Conservation (phyloP, 768 basidiomycete genomes). For the Lentinula sp. region DNA sequence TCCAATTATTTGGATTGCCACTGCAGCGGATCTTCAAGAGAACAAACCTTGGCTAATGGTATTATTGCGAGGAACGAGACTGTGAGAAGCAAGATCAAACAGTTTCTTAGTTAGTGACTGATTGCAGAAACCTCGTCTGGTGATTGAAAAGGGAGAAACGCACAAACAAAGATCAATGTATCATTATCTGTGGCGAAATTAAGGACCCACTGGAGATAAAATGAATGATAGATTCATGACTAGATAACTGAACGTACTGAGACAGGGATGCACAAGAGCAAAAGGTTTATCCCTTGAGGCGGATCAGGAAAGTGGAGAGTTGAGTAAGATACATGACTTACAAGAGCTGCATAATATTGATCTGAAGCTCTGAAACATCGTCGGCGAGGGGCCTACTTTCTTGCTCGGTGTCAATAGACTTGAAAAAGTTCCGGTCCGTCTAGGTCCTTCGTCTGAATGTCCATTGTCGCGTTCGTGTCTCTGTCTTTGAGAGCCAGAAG, state of each 20-base stretch:
- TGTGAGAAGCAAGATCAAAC: constrained; percentile 12
- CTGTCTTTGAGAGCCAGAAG: not conserved
- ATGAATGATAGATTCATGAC: not conserved
- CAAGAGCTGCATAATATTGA: constrained; percentile 55
- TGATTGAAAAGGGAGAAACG: constrained; percentile 13
- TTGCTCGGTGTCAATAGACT: constrained; percentile 30
- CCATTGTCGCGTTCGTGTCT: not conserved
- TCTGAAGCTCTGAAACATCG: constrained; percentile 36
- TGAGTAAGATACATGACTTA: constrained; percentile 16
- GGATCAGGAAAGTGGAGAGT: not conserved
- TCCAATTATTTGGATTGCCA: not conserved
- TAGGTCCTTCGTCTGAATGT: not conserved
- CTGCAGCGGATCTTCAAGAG: not conserved
- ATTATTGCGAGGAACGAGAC: constrained; percentile 57
- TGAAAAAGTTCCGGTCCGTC: constrained; percentile 13
- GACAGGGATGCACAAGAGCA: not conserved
- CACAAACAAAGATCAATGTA: constrained; percentile 48
- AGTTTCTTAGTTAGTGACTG: not conserved
- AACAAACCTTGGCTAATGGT: constrained; percentile 51
- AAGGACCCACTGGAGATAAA: constrained; percentile 38
- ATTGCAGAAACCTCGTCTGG: not conserved
- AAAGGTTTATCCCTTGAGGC: not conserved
- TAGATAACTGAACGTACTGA: constrained; percentile 18
- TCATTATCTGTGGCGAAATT: constrained; percentile 33
- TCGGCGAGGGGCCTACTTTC: constrained; percentile 39